Base-by-base conservation (phyloP, 1,284 basidiomycete species). In the Puccinia horiana region DNA sequence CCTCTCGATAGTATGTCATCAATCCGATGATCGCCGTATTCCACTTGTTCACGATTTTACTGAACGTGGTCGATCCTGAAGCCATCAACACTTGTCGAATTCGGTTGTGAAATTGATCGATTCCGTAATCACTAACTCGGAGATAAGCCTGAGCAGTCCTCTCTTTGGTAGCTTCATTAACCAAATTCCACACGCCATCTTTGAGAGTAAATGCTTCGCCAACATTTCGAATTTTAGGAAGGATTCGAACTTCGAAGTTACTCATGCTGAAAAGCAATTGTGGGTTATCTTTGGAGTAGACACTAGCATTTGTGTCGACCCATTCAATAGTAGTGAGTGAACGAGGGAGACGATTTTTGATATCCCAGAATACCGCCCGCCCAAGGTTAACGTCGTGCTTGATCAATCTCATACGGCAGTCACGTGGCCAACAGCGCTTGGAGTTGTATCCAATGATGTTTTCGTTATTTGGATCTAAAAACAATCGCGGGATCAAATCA, bases 31-130 rank as follows among this genome's bases (percentile, higher is more conserved):
- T 90, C 14, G 94, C 94, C 1, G 95, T 96, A 88, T 98, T 98
- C 95, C 95, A 98, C 89, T 98, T 98, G 90, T 99, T 99, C 86
- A 98, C 93, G 85, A 99, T 98, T 90, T 99, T 99, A 83, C 94
- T 95, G 90, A 99, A 99, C 0, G 97, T 98, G 0, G 96, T 96
- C 0, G 95, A 96, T 83, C 97, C 97, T 0, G 97, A 98, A 85
- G 95, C 95, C 97, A 99, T 99, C 84, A 99, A 89, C 26, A 99
- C 93, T 88, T 98, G 96, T 80, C 96, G 91, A 84, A 98, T 96
- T 74, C 95, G 91, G 88, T 98, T 98, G 88, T 96, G 95, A 90
- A 98, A 97, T 86, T 94, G 92, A 85, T 96, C 93, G 72, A 99
- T 94, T 84, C 93, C 93, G 91, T 84, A 58, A 58, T 85, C 85